phyloP scores from a whole-genome alignment of 345 rosid genomes.

The Murraya paniculata region DNA sequence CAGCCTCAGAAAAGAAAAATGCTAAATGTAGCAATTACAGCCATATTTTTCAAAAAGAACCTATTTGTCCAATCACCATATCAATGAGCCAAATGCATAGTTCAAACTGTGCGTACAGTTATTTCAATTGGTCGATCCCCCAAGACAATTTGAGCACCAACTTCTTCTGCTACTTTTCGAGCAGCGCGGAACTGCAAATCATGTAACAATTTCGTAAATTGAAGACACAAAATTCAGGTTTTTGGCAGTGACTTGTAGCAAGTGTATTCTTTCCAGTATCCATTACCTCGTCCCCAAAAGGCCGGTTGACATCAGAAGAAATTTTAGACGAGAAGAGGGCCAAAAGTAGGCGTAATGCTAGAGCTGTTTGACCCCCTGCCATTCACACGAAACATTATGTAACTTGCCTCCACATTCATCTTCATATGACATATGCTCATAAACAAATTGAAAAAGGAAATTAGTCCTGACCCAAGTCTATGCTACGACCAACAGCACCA shows the following conservation, averaged over 20 bases:
- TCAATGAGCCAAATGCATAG: background rate
- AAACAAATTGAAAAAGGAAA: conserved; percentile 5
- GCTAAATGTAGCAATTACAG: background rate
- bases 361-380: conserved; percentile 82
- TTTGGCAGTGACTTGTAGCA: background rate
- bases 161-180: conserved; percentile 66
- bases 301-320: conserved; percentile 66
- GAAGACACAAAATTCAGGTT: background rate
- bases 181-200: conserved; percentile 79
- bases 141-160: conserved; percentile 86
- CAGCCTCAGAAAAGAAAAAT: background rate
- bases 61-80: background rate
- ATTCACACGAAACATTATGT: conserved; percentile 9
- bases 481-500: conserved; percentile 81
- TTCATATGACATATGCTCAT: background rate
- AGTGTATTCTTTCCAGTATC: background rate
- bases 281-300: conserved; percentile 83
- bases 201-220: background rate
- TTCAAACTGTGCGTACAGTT: conserved; percentile 36
- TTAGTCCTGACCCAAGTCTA: conserved; percentile 61
- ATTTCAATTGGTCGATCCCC: conserved; percentile 92
- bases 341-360: conserved; percentile 76
- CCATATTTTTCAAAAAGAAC: background rate
- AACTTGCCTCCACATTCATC: conserved; percentile 4
- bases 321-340: conserved; percentile 81